Base-by-base conservation (phyloP, 2,329 filamentous ascomycete species). In the Cryphonectria japonica region DNA sequence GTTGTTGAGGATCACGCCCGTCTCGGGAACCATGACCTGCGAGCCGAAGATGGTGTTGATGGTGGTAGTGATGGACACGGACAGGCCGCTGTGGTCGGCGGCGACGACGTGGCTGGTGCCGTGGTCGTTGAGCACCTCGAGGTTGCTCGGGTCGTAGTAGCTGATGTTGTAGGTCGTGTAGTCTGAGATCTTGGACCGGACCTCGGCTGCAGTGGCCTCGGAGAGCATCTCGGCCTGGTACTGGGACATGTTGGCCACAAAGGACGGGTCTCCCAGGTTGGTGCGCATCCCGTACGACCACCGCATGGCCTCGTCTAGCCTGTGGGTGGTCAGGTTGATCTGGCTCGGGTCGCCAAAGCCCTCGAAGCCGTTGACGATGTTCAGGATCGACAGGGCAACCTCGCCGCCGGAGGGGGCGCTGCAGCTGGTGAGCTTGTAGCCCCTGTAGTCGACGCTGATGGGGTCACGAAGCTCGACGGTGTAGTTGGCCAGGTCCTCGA, bases 31-130 rank as follows among this genome's bases (percentile, higher is more conserved):
- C 75, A 96, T 88, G 61, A 97, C 76, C 3, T 87, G 86, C 11
- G 89, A 93, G 14, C 94, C 94, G 75, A 97, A 97, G 1, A 93
- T 83, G 9, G 94, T 83, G 78, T 97, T 97, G 72, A 97, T 83
- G 0, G 94, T 97, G 0, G 93, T 94, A 0, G 94, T 97, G 2
- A 94, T 83, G 0, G 92, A 92, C 66, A 97, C 86, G 11, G 92
- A 87, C 75, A 97, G 80, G 0, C 94, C 94, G 1, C 85, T 87
- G 57, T 84, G 82, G 78, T 97, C 94, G 1, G 90, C 89, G 0
- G 89, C 82, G 0, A 93, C 89, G 1, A 93, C 78, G 63, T 93
- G 91, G 1, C 87, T 88, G 0, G 91, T 93, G 0, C 91, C 91
- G 0, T 88, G 90, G 0, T 92, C 95, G 8, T 85, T 81, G 13